Evolutionary conservation across 306 rosid species (phyloP).

Genomic region (Quercus alba): DNA sequence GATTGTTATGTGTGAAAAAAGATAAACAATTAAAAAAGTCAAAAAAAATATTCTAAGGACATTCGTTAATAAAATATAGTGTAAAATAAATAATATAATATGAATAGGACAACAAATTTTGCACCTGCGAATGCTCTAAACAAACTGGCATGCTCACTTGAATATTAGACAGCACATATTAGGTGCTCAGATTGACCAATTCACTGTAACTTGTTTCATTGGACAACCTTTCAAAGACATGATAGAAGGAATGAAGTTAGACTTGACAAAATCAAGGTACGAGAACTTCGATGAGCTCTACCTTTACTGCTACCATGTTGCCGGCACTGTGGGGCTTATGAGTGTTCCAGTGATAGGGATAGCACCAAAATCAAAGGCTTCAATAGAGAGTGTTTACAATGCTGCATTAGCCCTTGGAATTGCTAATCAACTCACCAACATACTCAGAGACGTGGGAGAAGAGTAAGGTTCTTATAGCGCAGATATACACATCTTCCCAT

Average conservation of each 20-base stretch:
- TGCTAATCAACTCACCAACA: conserved; percentile 96
- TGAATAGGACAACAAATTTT: no score
- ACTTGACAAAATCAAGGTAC: conserved; percentile 80
- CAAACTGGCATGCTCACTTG: no score
- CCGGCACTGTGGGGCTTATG: conserved; percentile 99
- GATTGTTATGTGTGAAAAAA: no score
- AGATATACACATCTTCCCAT: background rate
- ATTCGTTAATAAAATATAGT: no score
- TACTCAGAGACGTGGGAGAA: conserved; percentile 97
- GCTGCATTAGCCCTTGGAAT: conserved; percentile 94
- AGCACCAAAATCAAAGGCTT: conserved; percentile 67
- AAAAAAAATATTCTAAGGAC: no score
- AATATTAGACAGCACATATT: no score
- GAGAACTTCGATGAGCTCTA: conserved; percentile 84
- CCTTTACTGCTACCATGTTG: conserved; percentile 94
- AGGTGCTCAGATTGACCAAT: background rate
- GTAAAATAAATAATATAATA: no score
- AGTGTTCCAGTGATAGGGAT: conserved; percentile 98
- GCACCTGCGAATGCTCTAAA: no score
- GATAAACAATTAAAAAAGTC: no score
- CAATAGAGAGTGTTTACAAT: conserved; percentile 21
- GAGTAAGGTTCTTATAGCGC: conserved; percentile 57
- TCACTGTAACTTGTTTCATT: conserved; percentile 11
- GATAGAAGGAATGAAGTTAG: conserved; percentile 95
- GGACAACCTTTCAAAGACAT: conserved; percentile 89